Conservation (phyloP, 2,329 filamentous ascomycete genomes). For the Metarhizium brunneum region DNA sequence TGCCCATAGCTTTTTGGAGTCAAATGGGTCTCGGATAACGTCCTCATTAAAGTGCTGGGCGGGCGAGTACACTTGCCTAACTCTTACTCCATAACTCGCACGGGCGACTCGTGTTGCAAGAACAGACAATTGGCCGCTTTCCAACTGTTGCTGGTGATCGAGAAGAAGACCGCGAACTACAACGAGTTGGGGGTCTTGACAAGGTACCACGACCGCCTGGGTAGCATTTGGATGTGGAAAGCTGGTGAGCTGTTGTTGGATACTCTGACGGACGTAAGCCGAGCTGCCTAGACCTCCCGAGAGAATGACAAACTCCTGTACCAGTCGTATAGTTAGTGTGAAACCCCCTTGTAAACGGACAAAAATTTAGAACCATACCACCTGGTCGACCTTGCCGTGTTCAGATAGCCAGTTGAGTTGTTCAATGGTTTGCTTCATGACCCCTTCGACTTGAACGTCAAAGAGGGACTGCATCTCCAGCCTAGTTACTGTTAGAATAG, state of each 20-base stretch:
- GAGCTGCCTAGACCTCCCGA: slow-evolving; percentile 37
- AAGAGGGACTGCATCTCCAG: slow-evolving; percentile 34
- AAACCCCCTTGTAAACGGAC: too few relatives aligned
- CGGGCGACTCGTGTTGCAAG: too few relatives aligned
- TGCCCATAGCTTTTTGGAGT: slow-evolving; percentile 25
- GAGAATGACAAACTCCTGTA: slow-evolving; percentile 27
- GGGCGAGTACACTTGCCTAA: slow-evolving; percentile 25
- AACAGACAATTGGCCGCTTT: slow-evolving; percentile 19
- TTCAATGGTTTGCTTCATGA: slow-evolving; percentile 27
- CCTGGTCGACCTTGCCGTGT: slow-evolving; percentile 18
- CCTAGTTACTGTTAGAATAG: slow-evolving; percentile 14
- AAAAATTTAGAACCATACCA: too few relatives aligned
- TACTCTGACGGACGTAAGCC: slow-evolving; percentile 32
- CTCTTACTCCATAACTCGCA: too few relatives aligned
- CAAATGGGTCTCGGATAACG: slow-evolving; percentile 19
- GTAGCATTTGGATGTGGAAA: slow-evolving; percentile 25
- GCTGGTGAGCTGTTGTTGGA: slow-evolving; percentile 26
- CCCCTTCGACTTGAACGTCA: slow-evolving; percentile 29
- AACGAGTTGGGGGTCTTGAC: slow-evolving; percentile 43
- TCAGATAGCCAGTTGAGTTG: slow-evolving; percentile 30
- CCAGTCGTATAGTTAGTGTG: too few relatives aligned
- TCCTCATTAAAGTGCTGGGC: slow-evolving; percentile 25
- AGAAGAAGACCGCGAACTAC: slow-evolving; percentile 44
- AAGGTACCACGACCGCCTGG: slow-evolving; percentile 29
- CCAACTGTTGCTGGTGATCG: slow-evolving; percentile 34